Evolutionary conservation across 2,329 filamentous ascomycete genomes (phyloP).

Genomic region (Nemania bipapillata): DNA sequence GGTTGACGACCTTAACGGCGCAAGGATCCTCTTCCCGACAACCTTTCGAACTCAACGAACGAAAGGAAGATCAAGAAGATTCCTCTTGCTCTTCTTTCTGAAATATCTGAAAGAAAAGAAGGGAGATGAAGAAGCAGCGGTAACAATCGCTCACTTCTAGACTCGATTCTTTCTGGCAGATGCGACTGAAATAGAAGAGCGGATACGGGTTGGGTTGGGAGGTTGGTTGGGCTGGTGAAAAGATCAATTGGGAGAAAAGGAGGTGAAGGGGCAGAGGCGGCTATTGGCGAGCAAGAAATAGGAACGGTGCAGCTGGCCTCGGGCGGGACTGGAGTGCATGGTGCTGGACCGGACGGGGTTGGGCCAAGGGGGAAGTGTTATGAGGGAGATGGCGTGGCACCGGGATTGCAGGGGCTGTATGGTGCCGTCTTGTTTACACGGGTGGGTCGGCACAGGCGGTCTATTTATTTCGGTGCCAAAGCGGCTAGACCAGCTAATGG

Average conservation of each 20-base stretch:
- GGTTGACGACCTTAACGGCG: conserved; percentile 82
- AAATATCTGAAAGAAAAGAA: conserved; percentile 56
- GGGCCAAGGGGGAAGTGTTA: conserved; percentile 36
- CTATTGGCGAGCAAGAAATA: conserved; percentile 52
- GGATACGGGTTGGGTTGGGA: conserved; percentile 49
- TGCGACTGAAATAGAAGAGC: conserved; percentile 51
- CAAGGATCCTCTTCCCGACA: conserved; percentile 59
- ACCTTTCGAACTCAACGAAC: conserved; percentile 56
- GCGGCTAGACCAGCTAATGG: conserved; percentile 36
- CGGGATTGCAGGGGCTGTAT: conserved; percentile 44
- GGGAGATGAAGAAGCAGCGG: conserved; percentile 54
- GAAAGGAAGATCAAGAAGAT: conserved; percentile 74
- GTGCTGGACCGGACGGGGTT: conserved; percentile 12
- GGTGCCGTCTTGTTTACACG: conserved; percentile 47
- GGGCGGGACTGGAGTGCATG: conserved; percentile 1
- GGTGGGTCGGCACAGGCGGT: conserved; percentile 41
- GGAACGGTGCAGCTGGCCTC: conserved; percentile 40
- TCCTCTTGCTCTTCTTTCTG: conserved; percentile 71
- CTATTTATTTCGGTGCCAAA: conserved; percentile 47
- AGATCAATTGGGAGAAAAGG: conserved; percentile 49
- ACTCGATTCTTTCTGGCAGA: conserved; percentile 52
- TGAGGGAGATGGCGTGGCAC: conserved; percentile 42
- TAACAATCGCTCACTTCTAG: conserved; percentile 50
- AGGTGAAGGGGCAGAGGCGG: conserved; percentile 49
- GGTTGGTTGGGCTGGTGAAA: conserved; percentile 39